Conservation (phyloP, 2,329 filamentous ascomycete species). For the Apiospora malaysiana region DNA sequence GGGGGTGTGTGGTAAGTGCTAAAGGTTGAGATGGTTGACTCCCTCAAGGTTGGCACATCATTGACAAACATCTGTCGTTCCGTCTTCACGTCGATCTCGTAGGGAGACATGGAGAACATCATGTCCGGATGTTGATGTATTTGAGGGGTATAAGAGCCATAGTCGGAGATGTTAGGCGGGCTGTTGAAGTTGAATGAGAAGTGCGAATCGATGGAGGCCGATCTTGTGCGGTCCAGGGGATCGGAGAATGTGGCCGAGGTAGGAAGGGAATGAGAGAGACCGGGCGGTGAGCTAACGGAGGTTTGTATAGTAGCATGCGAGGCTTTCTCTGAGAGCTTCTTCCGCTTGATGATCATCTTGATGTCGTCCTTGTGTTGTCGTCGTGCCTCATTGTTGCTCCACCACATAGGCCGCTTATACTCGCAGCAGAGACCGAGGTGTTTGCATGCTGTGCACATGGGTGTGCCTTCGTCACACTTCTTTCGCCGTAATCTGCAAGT, state of each 20-base stretch:
- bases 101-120: conserved; percentile 70
- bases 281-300: conserved; percentile 72
- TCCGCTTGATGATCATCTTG: conserved; percentile 97
- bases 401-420: conserved; percentile 97
- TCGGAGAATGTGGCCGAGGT: conserved; percentile 83
- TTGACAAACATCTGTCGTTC: conserved; percentile 94
- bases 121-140: conserved; percentile 65
- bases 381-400: conserved; percentile 89
- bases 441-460: conserved; percentile 69
- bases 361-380: conserved; percentile 90
- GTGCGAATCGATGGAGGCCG: conserved; percentile 81
- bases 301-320: conserved; percentile 59
- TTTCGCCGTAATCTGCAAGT: conserved; percentile 71
- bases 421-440: conserved; percentile 86
- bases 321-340: conserved; percentile 90
- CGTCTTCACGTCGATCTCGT: conserved; percentile 95
- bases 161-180: conserved; percentile 58
- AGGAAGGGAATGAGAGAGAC: conserved; percentile 80
- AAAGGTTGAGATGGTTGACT: conserved; percentile 91
- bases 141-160: conserved; percentile 66
- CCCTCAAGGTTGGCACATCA: conserved; percentile 81
- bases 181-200: conserved; percentile 79
- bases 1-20: conserved; percentile 87
- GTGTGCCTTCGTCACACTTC: conserved; percentile 71
- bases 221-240: conserved; percentile 73